Evolutionary conservation across 306 rosid genomes (phyloP).

Genomic region (Ormosia semicastrata): DNA sequence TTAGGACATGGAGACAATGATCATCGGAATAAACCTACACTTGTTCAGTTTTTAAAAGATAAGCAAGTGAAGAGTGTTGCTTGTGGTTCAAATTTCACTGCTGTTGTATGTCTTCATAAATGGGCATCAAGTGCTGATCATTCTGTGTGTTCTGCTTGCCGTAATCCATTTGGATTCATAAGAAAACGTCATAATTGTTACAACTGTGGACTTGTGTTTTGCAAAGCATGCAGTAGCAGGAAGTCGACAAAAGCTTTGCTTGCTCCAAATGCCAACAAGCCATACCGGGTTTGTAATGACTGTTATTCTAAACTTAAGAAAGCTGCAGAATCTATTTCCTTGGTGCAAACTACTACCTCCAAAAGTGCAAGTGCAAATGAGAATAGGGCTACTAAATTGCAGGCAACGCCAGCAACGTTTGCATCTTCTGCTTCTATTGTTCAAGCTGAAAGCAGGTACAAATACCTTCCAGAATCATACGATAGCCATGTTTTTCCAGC

Average conservation of each 20-base stretch:
- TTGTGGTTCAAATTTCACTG: slow-evolving; percentile 94
- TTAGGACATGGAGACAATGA: slow-evolving; percentile 87
- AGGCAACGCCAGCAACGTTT: slow-evolving; percentile 61
- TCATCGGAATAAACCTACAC: slow-evolving; percentile 76
- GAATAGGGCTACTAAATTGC: slow-evolving; percentile 45
- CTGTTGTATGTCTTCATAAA: slow-evolving; percentile 83
- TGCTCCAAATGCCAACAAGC: slow-evolving; percentile 76
- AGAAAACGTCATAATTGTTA: slow-evolving; percentile 97
- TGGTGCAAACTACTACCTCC: slow-evolving; percentile 40
- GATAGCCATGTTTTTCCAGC: slow-evolving; percentile 43
- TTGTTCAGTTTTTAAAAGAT: slow-evolving; percentile 64
- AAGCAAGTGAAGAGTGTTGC: slow-evolving; percentile 72
- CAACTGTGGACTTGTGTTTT: slow-evolving; percentile 91
- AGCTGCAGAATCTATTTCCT: slow-evolving; percentile 48
- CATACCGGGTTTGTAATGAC: slow-evolving; percentile 87
- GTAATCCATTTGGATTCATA: slow-evolving; percentile 78
- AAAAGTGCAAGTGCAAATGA: slow-evolving; percentile 47
- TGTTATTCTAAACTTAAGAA: slow-evolving; percentile 74
- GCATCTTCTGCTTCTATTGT: slow-evolving; percentile 70
- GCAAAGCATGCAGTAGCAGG: slow-evolving; percentile 84
- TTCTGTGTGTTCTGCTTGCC: slow-evolving; percentile 75
- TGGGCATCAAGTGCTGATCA: slow-evolving; percentile 84
- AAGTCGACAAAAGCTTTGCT: slow-evolving; percentile 85
- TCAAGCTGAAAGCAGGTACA: slow-evolving; percentile 49
- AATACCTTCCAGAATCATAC: slow-evolving; percentile 28